Evolutionary conservation across 2,329 filamentous ascomycete species (phyloP), one percentile per base, ranked within the genome.

Genomic region (Coniochaeta prunicola): DNA sequence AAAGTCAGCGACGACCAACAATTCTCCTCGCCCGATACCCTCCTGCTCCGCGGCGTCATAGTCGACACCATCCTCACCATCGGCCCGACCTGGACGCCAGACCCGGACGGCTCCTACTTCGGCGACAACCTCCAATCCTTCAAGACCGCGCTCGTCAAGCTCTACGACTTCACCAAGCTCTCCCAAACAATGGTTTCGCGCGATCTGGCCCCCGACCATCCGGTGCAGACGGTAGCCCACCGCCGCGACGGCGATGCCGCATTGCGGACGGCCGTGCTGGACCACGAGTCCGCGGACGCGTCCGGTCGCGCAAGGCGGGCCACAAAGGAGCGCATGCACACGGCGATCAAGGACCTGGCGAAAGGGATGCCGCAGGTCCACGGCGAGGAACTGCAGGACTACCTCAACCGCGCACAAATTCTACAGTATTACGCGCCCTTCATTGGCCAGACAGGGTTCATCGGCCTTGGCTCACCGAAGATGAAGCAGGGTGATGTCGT

Each of bases 371-470:
- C 45, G 13, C 6, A 21, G 24, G 10, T 30, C 24, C 45, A 28
- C 45, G 45, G 45, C 3, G 7, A 9, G 21, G 45, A 50, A 12
- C 15, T 50, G 45, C 24, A 17, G 45, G 45, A 50, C n/a, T 50
- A 24, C 45, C 21, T 50, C n/a, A 26, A 30, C 24, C 45, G 30
- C 2, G 45, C 45, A 26, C 45, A 50, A 26, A 55, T n/a, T 48
- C 45, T 61, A 36, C 8, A 54, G 1, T 55, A 53, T 2, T 62
- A 60, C 19, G 48, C 48, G 38, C 63, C 62, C 30, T 63, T 61
- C 21, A 17, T 60, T 5, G 62, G 62, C 0, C 7, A 10, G n/a
- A 40, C 57, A n/a, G 59, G 60, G 31, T 60, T 60, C 42, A 24
- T 60, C 0, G 61, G 61, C 1, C 60, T 63, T 54, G 57, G 60